phyloP scores from a whole-genome alignment of 2,329 filamentous ascomycete genomes.

The Pestalotiopsis sp. region DNA sequence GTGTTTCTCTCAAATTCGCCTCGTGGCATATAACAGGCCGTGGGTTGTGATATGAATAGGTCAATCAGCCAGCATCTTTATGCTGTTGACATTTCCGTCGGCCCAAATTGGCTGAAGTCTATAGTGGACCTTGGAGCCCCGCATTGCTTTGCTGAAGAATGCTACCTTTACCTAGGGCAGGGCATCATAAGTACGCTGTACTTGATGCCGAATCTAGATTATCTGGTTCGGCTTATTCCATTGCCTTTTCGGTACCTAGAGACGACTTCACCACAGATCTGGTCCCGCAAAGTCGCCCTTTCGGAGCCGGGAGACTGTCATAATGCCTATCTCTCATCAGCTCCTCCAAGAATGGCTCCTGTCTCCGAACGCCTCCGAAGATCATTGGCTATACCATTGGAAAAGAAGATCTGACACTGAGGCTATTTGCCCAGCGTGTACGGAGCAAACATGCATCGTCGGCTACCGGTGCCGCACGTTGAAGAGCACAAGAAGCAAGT shows the following conservation, averaged over 20 bases:
- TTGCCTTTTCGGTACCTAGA: not conserved
- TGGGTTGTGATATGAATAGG: not conserved
- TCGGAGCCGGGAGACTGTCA: not conserved
- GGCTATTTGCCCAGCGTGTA: not conserved
- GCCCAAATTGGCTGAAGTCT: not conserved
- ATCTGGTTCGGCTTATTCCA: not conserved
- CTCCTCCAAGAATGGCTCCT: not conserved
- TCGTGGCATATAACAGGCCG: too few species aligned
- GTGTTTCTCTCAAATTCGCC: too few species aligned
- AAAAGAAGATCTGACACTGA: not conserved
- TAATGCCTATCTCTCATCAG: not conserved
- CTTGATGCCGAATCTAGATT: too few species aligned
- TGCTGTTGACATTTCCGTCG: not conserved
- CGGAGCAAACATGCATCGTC: not conserved
- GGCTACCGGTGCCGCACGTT: not conserved
- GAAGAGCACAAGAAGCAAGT: not conserved
- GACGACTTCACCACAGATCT: not conserved
- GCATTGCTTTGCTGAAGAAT: not conserved
- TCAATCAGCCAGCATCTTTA: not conserved
- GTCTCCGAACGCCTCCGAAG: not conserved
- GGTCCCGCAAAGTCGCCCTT: not conserved
- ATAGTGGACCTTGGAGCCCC: not conserved
- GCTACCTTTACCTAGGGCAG: not conserved
- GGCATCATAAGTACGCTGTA: too few species aligned
- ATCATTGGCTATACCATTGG: not conserved